These are phyloP conservation scores for Solanum aculeatissimum DNA, from an alignment of 305 asterid species.

Conservation along the genomic window DNA sequence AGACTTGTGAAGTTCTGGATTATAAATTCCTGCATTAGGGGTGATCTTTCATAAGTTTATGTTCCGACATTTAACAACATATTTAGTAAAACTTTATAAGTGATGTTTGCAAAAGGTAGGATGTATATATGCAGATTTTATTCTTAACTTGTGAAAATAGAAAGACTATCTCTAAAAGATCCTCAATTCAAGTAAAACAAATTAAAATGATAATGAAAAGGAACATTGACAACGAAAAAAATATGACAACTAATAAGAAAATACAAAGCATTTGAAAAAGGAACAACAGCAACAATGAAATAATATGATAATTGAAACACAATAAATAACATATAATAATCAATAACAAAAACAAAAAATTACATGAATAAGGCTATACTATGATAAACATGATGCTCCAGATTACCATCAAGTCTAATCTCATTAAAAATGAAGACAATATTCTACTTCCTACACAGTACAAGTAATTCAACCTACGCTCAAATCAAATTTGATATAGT, in stretches of 20 bases:
- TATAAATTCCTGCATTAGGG: neutral
- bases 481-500: too few relatives aligned
- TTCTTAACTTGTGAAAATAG: neutral
- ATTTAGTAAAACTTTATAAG: neutral
- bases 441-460: neutral
- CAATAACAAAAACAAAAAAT: neutral
- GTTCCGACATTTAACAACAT: too few relatives aligned
- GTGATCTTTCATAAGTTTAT: too few relatives aligned
- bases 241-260: neutral
- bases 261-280: neutral
- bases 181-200: neutral
- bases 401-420: neutral
- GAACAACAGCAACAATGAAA: neutral
- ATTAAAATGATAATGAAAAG: neutral
- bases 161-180: neutral
- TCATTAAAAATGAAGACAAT: neutral
- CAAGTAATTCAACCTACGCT: too few relatives aligned
- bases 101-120: neutral
- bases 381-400: neutral
- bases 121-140: neutral
- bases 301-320: neutral
- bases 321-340: neutral
- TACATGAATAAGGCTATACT: neutral
- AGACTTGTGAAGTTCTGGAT: neutral
- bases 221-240: neutral